Conservation (phyloP, 805 yeast species). For the Torulaspora quercuum region DNA sequence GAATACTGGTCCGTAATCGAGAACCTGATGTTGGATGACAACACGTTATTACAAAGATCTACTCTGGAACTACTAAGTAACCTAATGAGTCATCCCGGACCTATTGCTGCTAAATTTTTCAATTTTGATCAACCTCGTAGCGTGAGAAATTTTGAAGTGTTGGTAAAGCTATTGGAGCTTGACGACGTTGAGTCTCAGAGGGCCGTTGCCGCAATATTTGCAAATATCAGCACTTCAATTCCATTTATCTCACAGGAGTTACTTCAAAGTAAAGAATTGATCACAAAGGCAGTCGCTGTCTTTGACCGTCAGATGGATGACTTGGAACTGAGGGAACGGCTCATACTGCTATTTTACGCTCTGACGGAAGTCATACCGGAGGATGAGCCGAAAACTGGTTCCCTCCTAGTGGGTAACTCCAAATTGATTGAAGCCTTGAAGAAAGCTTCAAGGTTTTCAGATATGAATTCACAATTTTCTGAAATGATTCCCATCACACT, state of each 20-base stretch:
- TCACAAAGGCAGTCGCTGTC: constrained; percentile 27
- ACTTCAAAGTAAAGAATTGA: constrained; percentile 25
- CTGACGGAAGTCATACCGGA: constrained; percentile 26
- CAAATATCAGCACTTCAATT: constrained; percentile 35
- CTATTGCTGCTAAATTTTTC: constrained; percentile 53
- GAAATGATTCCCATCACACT: constrained; percentile 21
- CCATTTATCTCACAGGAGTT: constrained; percentile 38
- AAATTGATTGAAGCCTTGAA: constrained; percentile 18
- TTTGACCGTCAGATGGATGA: constrained; percentile 33
- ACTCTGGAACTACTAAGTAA: constrained; percentile 64
- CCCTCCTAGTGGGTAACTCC: constrained; percentile 11
- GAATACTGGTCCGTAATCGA: constrained; percentile 48
- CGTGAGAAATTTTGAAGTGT: constrained; percentile 40
- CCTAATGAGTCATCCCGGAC: constrained; percentile 42
- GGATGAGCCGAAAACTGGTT: constrained; percentile 8
- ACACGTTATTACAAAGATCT: constrained; percentile 52
- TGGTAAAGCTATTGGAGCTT: constrained; percentile 42
- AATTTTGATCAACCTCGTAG: constrained; percentile 43
- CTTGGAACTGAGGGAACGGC: constrained; percentile 33
- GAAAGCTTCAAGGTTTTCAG: constrained; percentile 17
- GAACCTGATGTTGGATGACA: constrained; percentile 43
- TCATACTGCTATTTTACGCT: constrained; percentile 34
- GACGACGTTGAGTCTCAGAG: constrained; percentile 43
- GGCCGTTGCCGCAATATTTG: constrained; percentile 40
- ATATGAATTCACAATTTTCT: constrained; percentile 19